Evolutionary conservation across 805 yeast species (phyloP), one percentile per base, ranked within the genome.

Genomic region (Saturnispora sekii): DNA sequence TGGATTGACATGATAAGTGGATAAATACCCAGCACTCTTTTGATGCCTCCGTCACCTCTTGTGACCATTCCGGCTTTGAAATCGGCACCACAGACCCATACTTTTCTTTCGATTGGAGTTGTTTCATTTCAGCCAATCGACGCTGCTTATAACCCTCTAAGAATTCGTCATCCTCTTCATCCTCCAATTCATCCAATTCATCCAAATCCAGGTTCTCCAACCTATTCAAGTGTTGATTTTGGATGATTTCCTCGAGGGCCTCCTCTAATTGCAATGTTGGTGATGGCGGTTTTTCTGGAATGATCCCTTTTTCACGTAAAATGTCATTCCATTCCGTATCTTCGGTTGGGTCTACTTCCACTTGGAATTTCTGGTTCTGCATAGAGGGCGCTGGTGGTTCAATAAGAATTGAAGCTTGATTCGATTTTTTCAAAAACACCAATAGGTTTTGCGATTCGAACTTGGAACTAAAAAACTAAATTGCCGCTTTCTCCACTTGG

Each of bases 251-350:
- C 29, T 83, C 88, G 38, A 89, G 63, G 2, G 94, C 95, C 53
- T 82, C 89, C 59, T 93, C 97, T 39, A 93, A 60, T 62, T 86
- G 83, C 36, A 74, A 85, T 0, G 95, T 79, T 9, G 96, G 95
- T 16, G 94, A 85, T 18, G 89, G 88, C 26, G 94, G 87, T 55
- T 83, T 80, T 58, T 84, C 88, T 1, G 98, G 98, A 41, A 93
- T 86, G 45, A 93, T 79, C 18, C 97, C 97, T 50, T 89, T 85
- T 3, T 77, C 74, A 52, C 99, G 71, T 38, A 93, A 71, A 52
- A 93, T 88, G 63, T 93, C 99, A 60, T 93, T 93, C 98, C 99
- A 93, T 63, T 93, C 98, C 0, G 98, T 93, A 61, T 93, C 99
- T 64, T 93, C 99, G 50, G 76, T 77, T 32, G 96, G 97, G 64